Evolutionary conservation across 2,329 filamentous ascomycete species (phyloP).

Genomic region (Xylaria sp.): DNA sequence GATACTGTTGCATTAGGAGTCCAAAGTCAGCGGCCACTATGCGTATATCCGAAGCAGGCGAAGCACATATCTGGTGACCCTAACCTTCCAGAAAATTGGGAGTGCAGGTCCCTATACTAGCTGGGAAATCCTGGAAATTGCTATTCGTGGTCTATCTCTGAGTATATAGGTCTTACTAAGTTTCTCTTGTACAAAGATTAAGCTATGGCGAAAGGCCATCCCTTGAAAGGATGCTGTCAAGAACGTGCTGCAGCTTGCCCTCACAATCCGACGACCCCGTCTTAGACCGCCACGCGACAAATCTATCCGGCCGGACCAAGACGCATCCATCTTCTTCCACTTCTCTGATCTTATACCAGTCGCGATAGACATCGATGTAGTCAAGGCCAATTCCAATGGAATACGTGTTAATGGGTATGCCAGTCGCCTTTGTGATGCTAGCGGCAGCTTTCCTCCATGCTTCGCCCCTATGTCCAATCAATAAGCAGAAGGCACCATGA

Average conservation of each 20-base stretch:
- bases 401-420: constrained; percentile 59
- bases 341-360: constrained; percentile 65
- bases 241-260: constrained; percentile 40
- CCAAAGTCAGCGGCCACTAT: constrained; percentile 45
- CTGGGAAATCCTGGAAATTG: not conserved
- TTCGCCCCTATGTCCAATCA: constrained; percentile 66
- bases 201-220: constrained; percentile 12
- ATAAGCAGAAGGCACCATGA: constrained; percentile 60
- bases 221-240: constrained; percentile 38
- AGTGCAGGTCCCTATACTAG: constrained; percentile 43
- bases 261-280: constrained; percentile 33
- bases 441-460: constrained; percentile 62
- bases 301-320: constrained; percentile 67
- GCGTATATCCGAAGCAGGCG: constrained; percentile 46
- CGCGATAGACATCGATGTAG: constrained; percentile 70
- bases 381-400: constrained; percentile 68
- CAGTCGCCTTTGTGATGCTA: constrained; percentile 52
- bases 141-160: not conserved
- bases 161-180: not conserved
- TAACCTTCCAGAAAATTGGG: constrained; percentile 42
- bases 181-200: not conserved
- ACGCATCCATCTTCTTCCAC: constrained; percentile 68
- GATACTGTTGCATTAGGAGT: constrained; percentile 41
- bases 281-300: constrained; percentile 62
- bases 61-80: constrained; percentile 45